These are phyloP conservation scores for Yamadazyma conglobata DNA, from an alignment of 1,139 yeast species.

Conservation along the genomic window DNA sequence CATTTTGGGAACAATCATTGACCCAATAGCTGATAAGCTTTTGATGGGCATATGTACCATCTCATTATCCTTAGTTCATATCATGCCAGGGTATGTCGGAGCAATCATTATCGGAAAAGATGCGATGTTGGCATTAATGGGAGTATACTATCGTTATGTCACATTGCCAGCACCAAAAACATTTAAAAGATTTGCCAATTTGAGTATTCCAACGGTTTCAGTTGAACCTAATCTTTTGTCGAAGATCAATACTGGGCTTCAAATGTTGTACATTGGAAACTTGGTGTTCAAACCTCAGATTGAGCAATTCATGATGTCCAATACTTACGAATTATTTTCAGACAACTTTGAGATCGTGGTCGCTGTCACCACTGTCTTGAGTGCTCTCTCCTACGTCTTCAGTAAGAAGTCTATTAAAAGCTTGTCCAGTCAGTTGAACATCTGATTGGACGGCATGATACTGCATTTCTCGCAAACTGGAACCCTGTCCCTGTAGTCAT, in stretches of 20 bases:
- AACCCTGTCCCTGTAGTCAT: too few relatives aligned
- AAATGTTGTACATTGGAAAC: constrained; percentile 83
- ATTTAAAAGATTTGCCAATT: constrained; percentile 58
- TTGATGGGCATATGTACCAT: constrained; percentile 84
- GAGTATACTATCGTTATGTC: constrained; percentile 66
- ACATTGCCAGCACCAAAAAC: constrained; percentile 80
- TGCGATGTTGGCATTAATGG: constrained; percentile 68
- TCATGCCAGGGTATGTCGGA: constrained; percentile 69
- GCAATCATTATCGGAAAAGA: constrained; percentile 82
- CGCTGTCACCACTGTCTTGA: constrained; percentile 70
- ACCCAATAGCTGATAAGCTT: constrained; percentile 93
- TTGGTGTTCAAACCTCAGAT: constrained; percentile 68
- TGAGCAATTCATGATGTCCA: constrained; percentile 22
- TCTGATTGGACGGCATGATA: not conserved
- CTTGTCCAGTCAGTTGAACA: constrained; percentile 4
- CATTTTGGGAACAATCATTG: constrained; percentile 84
- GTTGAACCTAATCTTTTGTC: constrained; percentile 89
- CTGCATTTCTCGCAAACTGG: too few relatives aligned
- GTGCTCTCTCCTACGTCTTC: constrained; percentile 76
- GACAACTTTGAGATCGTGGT: constrained; percentile 36
- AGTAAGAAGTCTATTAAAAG: constrained; percentile 50
- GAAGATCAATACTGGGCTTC: constrained; percentile 84
- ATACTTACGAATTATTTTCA: constrained; percentile 14
- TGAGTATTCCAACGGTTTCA: constrained; percentile 78
- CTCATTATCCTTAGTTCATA: constrained; percentile 66